Conservation (phyloP, 106 monocot genomes). For the Posidonia australis region DNA sequence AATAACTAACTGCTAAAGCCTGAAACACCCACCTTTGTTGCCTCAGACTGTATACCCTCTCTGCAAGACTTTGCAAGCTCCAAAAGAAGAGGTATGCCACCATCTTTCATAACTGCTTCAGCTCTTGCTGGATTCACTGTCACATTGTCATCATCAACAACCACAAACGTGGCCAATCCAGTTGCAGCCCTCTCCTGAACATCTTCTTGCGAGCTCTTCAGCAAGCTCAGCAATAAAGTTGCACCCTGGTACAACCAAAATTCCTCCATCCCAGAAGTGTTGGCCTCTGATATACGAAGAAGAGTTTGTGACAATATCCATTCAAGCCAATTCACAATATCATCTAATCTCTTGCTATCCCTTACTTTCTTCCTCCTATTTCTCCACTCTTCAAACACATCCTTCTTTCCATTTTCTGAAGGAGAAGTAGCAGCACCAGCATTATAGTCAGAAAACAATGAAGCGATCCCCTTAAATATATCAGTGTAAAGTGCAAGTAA, state of each 20-base stretch:
- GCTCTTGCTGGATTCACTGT: constrained; percentile 70
- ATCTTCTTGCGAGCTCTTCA: constrained; percentile 70
- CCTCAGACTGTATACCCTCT: constrained; percentile 85
- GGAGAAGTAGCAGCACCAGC: neutral
- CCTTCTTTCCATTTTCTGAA: constrained; percentile 12
- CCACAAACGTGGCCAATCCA: constrained; percentile 85
- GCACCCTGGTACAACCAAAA: constrained; percentile 88
- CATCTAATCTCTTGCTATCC: constrained; percentile 28
- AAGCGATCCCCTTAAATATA: constrained; percentile 47
- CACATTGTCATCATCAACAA: constrained; percentile 88
- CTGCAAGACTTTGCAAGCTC: constrained; percentile 68
- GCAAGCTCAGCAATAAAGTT: constrained; percentile 48
- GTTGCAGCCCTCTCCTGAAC: constrained; percentile 90
- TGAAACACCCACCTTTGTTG: constrained; percentile 56
- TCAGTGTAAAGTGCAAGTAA: constrained; percentile 49
- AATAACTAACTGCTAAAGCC: neutral
- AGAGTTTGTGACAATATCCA: constrained; percentile 77
- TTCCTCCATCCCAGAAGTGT: constrained; percentile 43
- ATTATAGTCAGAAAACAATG: constrained; percentile 20
- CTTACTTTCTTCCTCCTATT: constrained; percentile 20
- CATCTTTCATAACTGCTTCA: constrained; percentile 75
- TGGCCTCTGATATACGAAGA: constrained; percentile 64
- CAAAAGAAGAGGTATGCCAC: constrained; percentile 74
- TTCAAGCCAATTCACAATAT: constrained; percentile 72
- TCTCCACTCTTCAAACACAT: constrained; percentile 38